Percentiles rank a stretch among this genome's conserved stretches.
phyloP scores from a whole-genome alignment of 2,329 filamentous ascomycete species.

The Talaromyces sp. region DNA sequence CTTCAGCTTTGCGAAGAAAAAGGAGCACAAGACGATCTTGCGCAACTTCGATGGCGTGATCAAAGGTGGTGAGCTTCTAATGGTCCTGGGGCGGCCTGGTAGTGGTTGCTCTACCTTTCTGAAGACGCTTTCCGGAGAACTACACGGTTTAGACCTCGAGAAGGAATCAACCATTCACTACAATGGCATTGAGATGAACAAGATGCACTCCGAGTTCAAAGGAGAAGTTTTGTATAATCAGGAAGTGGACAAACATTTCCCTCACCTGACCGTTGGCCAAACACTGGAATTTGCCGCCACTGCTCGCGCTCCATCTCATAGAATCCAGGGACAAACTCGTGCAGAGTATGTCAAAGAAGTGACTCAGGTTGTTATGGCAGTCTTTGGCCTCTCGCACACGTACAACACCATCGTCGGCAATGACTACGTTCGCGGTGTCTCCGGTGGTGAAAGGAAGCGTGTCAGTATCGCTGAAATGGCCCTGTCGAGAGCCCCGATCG shows the following conservation, averaged over 20 bases:
- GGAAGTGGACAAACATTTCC: constrained; percentile 55
- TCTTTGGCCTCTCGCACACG: constrained; percentile 70
- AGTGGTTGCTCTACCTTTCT: constrained; percentile 71
- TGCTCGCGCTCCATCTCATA: constrained; percentile 60
- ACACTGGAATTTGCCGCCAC: constrained; percentile 71
- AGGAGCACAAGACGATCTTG: constrained; percentile 55
- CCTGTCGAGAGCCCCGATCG: constrained; percentile 60
- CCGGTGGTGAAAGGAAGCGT: constrained; percentile 71
- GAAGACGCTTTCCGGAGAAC: constrained; percentile 79
- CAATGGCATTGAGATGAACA: constrained; percentile 60
- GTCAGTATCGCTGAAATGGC: constrained; percentile 79
- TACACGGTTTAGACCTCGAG: constrained; percentile 72
- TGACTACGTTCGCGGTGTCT: constrained; percentile 69
- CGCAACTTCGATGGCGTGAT: constrained; percentile 53
- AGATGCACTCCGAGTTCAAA: constrained; percentile 64
- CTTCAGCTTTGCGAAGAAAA: constrained; percentile 45
- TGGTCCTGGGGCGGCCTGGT: constrained; percentile 32
- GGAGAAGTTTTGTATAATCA: constrained; percentile 33
- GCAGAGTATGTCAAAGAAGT: constrained; percentile 57
- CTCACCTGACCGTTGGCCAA: constrained; percentile 69
- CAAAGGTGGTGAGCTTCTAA: constrained; percentile 41
- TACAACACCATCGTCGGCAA: constrained; percentile 74
- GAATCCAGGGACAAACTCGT: constrained; percentile 61
- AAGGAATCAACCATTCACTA: constrained; percentile 74
- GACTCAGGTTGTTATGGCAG: constrained; percentile 67